Evolutionary conservation across 331 rosid species (phyloP).

Genomic region (Malus hybrid): DNA sequence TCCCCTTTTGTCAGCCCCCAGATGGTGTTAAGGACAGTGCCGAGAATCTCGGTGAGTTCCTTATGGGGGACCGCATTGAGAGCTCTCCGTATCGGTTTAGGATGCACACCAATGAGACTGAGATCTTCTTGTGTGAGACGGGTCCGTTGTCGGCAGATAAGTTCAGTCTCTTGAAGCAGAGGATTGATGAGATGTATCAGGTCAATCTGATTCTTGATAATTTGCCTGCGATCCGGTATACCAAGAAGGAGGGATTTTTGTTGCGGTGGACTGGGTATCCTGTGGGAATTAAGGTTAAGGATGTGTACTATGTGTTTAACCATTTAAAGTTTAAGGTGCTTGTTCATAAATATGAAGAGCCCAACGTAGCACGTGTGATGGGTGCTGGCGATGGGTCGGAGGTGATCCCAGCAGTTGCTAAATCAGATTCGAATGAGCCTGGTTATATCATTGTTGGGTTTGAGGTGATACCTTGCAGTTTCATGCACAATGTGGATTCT

Average conservation of each 20-base stretch:
- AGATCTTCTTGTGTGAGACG: constrained; percentile 54
- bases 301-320: constrained; percentile 74
- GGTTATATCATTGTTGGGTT: constrained; percentile 97
- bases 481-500: constrained; percentile 42
- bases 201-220: constrained; percentile 59
- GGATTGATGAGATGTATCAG: constrained; percentile 95
- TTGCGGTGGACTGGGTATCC: constrained; percentile 94
- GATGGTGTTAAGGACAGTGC: constrained; percentile 89
- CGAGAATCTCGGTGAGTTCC: constrained; percentile 92
- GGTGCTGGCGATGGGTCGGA: constrained; percentile 90
- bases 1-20: constrained; percentile 70
- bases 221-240: constrained; percentile 81
- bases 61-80: constrained; percentile 97
- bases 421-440: constrained; percentile 50
- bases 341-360: constrained; percentile 82
- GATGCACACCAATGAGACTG: constrained; percentile 62
- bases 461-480: constrained; percentile 85
- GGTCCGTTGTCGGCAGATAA: constrained; percentile 48
- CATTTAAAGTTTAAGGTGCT: constrained; percentile 85
- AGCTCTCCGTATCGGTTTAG: constrained; percentile 73
- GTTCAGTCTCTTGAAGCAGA: constrained; percentile 67
- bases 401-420: constrained; percentile 54
- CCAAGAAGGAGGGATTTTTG: constrained; percentile 69
- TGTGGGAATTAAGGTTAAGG: constrained; percentile 82
- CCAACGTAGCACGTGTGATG: constrained; percentile 86